Base-by-base conservation (phyloP, 371 early-diverging fungal species). In the Mucor piriformis region DNA sequence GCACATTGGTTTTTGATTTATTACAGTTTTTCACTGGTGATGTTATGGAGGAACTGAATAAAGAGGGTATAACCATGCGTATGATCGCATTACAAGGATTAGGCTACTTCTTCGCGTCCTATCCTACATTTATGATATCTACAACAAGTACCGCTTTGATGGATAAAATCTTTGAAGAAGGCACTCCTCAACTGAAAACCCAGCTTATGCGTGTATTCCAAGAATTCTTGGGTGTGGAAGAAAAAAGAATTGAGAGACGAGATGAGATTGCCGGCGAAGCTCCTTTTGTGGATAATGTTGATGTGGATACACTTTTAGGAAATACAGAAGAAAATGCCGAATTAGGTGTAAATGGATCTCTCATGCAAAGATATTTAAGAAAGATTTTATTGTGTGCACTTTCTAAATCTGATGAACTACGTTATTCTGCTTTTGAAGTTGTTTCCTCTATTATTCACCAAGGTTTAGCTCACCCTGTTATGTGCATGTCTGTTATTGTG, bases 391-490 rank as follows among this genome's bases (percentile, higher is more conserved):
- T 80, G n/a, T 89, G 89, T 43, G 81, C 91, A 16, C 73, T 95
- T 33, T 59, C 63, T 16, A 54, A 61, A 15, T 76, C 83, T 18
- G 52, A 53, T 5, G 53, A 65, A 13, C 66, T 92, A 13, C 82
- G 87, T 16, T 70, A 71, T 21, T 72, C 83, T 3, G 90, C 93
- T 0, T 91, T 95, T 61, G 92, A 94, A 50, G 89, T 92, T 0
- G 74, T 95, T 0, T 72, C 82, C 2, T 70, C 88, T 2, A 87
- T 93, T 23, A 66, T 94, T 16, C 85, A 90, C 51, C 95, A 94
- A 61, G 95, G 95, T 0, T 76, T 95, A 12, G 95, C 89, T 3
- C 95, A 95, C 72, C 96, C 97, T 20, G 81, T 92, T 3, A 64
- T 88, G 51, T 91, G 91, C 63, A 88, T 95, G 77, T 92, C 96